Percentiles rank a stretch among this genome's conserved stretches.
Conservation (phyloP, 768 basidiomycete genomes). For the Dentipellis sp. region DNA sequence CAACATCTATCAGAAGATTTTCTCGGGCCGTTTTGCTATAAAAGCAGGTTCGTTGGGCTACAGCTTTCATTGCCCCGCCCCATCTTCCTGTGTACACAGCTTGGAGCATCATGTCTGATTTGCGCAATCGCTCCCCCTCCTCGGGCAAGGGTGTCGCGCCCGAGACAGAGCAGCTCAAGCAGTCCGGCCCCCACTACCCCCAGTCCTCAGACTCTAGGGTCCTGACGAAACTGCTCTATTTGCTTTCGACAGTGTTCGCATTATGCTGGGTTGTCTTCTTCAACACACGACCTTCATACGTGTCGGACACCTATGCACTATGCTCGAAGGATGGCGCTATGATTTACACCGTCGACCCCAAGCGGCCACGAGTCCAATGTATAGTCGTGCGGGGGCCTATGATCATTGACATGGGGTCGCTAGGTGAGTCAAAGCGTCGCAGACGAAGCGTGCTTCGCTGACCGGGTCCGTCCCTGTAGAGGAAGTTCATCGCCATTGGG, state of each 20-base stretch:
- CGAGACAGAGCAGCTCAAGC: background rate
- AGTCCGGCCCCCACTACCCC: background rate
- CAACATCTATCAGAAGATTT: slow-evolving; percentile 6
- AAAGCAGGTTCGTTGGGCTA: slow-evolving; percentile 9
- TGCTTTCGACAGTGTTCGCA: slow-evolving; percentile 16
- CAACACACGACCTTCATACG: slow-evolving; percentile 1
- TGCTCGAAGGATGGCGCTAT: slow-evolving; percentile 43
- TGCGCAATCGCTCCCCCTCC: slow-evolving; percentile 14
- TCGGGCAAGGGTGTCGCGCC: background rate
- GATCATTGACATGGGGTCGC: slow-evolving; percentile 46
- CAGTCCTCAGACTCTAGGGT: background rate
- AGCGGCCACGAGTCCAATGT: slow-evolving; percentile 47
- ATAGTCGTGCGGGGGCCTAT: slow-evolving; percentile 43
- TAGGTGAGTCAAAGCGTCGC: slow-evolving; percentile 33
- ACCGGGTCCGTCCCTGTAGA: slow-evolving; percentile 22
- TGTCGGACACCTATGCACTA: slow-evolving; percentile 41
- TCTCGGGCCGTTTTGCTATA: slow-evolving; percentile 13
- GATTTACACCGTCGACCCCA: slow-evolving; percentile 62
- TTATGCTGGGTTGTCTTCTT: slow-evolving; percentile 12
- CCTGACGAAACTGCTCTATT: slow-evolving; percentile 7
- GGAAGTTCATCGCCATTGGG: slow-evolving; percentile 33
- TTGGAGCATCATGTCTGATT: slow-evolving; percentile 8
- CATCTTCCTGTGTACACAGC: slow-evolving; percentile 1
- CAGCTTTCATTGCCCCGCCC: background rate
- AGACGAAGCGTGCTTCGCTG: background rate